These are phyloP conservation scores for Capsicum baccatum DNA, from an alignment of 257 asterid species.

Conservation along the genomic window DNA sequence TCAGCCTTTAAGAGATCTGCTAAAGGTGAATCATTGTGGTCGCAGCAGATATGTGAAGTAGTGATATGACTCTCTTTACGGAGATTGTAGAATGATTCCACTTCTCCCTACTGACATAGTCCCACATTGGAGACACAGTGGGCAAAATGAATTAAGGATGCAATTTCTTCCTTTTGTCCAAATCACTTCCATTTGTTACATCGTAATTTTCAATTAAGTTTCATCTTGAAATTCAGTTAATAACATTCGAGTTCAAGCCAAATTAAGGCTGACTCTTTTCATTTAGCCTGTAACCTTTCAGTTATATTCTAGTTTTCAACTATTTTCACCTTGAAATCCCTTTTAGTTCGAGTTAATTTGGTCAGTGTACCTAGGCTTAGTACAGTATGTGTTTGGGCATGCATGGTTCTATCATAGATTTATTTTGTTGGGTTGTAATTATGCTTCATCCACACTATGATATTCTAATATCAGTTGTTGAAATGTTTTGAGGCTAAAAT, in stretches of 20 bases:
- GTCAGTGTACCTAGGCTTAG: background rate
- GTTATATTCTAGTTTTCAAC: no score
- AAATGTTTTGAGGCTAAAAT: conserved; percentile 16
- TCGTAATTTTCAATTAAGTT: no score
- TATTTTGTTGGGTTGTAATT: background rate
- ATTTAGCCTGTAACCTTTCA: no score
- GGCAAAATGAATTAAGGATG: no score
- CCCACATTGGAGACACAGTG: no score
- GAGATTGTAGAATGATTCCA: no score
- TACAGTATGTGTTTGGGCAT: background rate
- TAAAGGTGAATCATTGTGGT: background rate
- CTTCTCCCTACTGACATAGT: no score
- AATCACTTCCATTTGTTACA: no score
- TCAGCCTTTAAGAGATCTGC: conserved; percentile 10
- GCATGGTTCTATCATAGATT: background rate
- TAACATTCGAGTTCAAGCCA: no score
- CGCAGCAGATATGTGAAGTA: background rate
- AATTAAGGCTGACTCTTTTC: no score
- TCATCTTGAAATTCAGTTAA: no score
- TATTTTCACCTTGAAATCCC: background rate
- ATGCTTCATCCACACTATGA: background rate
- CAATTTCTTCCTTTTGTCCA: no score
- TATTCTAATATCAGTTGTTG: background rate
- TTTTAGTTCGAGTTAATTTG: conserved; percentile 9
- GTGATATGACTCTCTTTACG: background rate